Conservation (phyloP, 164 flowering plant genomes). For the Chloranthus sessilifolius region DNA sequence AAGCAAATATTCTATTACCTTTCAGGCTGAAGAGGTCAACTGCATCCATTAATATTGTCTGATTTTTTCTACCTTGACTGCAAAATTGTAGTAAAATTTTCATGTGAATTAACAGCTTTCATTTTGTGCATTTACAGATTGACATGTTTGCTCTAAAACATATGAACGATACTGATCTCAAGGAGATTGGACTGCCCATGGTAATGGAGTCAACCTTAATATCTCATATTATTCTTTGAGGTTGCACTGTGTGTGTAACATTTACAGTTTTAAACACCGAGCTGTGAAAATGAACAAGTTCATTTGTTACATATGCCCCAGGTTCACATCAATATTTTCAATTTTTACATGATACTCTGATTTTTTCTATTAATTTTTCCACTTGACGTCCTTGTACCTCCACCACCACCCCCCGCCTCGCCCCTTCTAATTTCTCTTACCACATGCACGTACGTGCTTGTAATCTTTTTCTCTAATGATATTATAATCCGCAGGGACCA, state of each 20-base stretch:
- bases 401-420: background rate
- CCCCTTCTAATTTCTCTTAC: background rate
- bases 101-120: too few relatives aligned
- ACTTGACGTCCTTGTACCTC: background rate
- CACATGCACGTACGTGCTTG: background rate
- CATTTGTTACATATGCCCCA: background rate
- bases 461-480: background rate
- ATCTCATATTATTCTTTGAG: too few relatives aligned
- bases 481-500: background rate
- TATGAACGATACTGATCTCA: background rate
- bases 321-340: background rate
- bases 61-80: too few relatives aligned
- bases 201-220: too few relatives aligned
- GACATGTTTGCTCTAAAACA: background rate
- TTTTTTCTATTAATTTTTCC: background rate
- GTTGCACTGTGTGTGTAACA: too few relatives aligned
- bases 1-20: too few relatives aligned
- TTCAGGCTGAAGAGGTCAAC: too few relatives aligned
- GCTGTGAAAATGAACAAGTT: too few relatives aligned
- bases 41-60: too few relatives aligned
- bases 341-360: background rate
- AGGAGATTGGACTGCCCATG: conserved; percentile 1
- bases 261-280: too few relatives aligned
- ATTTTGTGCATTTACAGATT: background rate
- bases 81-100: too few relatives aligned